Base-by-base conservation (phyloP, 345 rosid species). In the Eucalyptus erythrocorys region DNA sequence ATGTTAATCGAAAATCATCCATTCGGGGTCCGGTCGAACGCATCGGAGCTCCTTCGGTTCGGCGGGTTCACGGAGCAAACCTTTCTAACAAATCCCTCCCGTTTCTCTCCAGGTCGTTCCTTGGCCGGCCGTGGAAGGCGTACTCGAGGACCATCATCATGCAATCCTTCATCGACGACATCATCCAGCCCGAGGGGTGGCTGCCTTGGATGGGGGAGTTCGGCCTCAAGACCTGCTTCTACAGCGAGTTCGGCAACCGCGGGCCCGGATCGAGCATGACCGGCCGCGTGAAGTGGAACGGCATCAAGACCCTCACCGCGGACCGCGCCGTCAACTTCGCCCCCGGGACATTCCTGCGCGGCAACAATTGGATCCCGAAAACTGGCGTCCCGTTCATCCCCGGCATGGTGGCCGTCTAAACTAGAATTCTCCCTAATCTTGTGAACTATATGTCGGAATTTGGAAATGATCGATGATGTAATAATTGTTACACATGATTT, bases 91-190 rank as follows among this genome's bases (percentile, higher is more conserved):
- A 37, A 40, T 76, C 84, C 30, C 84, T 37, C 43, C 30, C 8
- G 30, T 76, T 76, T 76, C 47, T 76, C 84, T 76, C 47, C 84
- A 76, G 90, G 86, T 71, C 96, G 3, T 97, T 92, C 90, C 95
- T 96, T 2, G 99, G 97, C 43, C 93, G 99, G 22, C 99, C 98
- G 13, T 92, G 95, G 96, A 94, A 95, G 68, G 76, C 86, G 10
- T 93, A 59, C 89, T 95, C 99, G 1, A 94, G 93, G 50, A 93
- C 98, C 14, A 91, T 96, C 59, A 89, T 96, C 87, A 93, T 97
- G 94, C 95, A 95, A 59, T 90, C 95, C 1, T 95, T n/a, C 89
- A 94, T 97, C 22, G 96, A 94, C 2, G 94, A 92, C 51, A 15
- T 96, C 80, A 89, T 97, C 59, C 45, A 92, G 13, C 93, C 98